These are phyloP conservation scores for Plicaturopsis crispa DNA, from an alignment of 768 basidiomycete species.

Conservation along the genomic window DNA sequence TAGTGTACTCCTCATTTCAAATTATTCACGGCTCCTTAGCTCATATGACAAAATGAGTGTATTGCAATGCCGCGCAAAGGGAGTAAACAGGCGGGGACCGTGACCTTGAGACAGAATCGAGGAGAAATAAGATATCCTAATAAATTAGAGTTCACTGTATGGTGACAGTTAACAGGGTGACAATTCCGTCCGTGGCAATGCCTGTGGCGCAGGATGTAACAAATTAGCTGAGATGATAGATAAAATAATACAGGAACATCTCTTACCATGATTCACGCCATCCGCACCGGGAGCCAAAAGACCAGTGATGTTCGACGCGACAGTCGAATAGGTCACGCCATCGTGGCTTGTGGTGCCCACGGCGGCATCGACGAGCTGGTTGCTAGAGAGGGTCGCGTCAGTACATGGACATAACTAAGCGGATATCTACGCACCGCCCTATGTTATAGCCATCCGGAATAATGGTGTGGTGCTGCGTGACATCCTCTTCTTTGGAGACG, in stretches of 20 bases:
- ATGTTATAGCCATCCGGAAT: slow-evolving; percentile 41
- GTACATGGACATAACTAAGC: not conserved
- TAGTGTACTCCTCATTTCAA: no score
- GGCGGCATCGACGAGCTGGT: slow-evolving; percentile 30
- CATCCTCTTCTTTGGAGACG: slow-evolving; percentile 40
- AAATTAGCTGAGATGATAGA: not conserved
- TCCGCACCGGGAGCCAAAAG: slow-evolving; percentile 42
- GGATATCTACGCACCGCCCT: slow-evolving; percentile 22
- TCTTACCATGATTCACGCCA: slow-evolving; percentile 49
- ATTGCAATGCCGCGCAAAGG: no score
- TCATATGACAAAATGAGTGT: no score
- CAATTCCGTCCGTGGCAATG: slow-evolving; percentile 53
- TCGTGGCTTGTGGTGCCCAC: slow-evolving; percentile 29
- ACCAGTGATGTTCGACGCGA: slow-evolving; percentile 38
- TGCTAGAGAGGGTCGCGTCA: slow-evolving; percentile 4
- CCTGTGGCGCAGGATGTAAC: slow-evolving; percentile 20
- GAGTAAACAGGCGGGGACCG: no score
- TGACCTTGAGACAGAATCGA: no score
- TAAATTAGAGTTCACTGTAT: slow-evolving; percentile 23
- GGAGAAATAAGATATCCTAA: no score
- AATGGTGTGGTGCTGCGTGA: slow-evolving; percentile 30
- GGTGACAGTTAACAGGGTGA: slow-evolving; percentile 46
- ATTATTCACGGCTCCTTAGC: no score
- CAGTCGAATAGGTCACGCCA: slow-evolving; percentile 40
- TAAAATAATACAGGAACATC: not conserved